Evolutionary conservation across 2,329 filamentous ascomycete species (phyloP).

Genomic region (Colletotrichum agaves): DNA sequence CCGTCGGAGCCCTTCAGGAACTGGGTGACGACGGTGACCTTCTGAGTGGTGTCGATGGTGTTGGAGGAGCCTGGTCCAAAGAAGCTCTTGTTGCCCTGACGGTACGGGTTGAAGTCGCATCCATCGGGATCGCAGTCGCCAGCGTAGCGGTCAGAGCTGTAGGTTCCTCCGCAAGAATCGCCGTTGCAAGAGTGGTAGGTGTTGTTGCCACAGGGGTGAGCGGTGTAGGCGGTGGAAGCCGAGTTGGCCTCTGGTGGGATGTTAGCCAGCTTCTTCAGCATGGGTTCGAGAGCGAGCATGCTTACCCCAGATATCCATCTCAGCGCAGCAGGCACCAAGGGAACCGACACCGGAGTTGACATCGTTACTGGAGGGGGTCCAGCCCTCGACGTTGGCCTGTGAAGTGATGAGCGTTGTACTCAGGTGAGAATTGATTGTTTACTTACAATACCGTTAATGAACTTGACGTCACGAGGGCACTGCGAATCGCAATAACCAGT

Average conservation of each 20-base stretch:
- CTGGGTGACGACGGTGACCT: conserved; percentile 75
- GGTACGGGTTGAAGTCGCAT: conserved; percentile 77
- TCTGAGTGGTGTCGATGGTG: conserved; percentile 68
- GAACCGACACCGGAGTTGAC: conserved; percentile 63
- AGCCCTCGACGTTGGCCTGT: conserved; percentile 63
- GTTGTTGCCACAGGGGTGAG: conserved; percentile 68
- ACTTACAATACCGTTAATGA: conserved; percentile 62
- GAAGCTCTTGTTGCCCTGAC: conserved; percentile 71
- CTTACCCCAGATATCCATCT: conserved; percentile 66
- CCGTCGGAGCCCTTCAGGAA: conserved; percentile 63
- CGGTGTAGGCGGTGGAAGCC: conserved; percentile 71
- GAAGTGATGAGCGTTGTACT: neutral
- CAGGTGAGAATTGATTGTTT: neutral
- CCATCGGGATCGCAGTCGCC: conserved; percentile 76
- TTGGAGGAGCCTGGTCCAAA: conserved; percentile 65
- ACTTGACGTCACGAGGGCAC: conserved; percentile 67
- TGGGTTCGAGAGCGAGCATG: conserved; percentile 40
- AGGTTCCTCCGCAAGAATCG: conserved; percentile 64
- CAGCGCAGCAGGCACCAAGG: conserved; percentile 68
- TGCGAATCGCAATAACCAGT: conserved; percentile 66
- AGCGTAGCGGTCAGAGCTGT: conserved; percentile 63
- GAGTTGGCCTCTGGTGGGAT: conserved; percentile 70
- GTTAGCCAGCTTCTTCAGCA: conserved; percentile 16
- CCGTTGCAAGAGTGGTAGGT: conserved; percentile 63
- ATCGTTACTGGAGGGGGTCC: conserved; percentile 63